A percentile compares a stretch with the other conserved stretches of the same genome.
Conservation (phyloP, 208 protist genomes). For the Endotrypanum monterogeii region DNA sequence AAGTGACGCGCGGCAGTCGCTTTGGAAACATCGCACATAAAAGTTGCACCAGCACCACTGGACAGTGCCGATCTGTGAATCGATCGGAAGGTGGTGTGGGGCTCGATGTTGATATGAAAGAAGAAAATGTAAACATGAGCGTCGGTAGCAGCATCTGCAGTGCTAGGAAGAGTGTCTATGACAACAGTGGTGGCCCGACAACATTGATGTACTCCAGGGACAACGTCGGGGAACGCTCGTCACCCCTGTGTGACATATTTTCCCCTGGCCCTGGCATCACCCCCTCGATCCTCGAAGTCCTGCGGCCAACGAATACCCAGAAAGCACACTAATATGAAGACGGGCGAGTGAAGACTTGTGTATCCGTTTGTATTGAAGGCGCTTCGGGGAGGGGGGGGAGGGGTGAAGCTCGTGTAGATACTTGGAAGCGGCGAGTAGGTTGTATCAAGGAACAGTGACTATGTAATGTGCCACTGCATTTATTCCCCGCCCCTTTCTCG, state of each 20-base stretch:
- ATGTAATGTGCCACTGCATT: not conserved
- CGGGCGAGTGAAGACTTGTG: not conserved
- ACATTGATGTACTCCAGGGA: not conserved
- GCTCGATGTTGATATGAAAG: not conserved
- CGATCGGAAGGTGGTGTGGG: not conserved
- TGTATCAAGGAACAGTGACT: not conserved
- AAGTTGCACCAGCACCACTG: not conserved
- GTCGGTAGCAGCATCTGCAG: slow-evolving; percentile 12
- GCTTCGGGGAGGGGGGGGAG: no score
- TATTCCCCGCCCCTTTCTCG: not conserved
- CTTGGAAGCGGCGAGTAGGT: not conserved
- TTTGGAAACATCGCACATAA: not conserved
- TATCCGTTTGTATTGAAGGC: not conserved
- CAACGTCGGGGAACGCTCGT: not conserved
- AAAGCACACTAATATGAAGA: no score
- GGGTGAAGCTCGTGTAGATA: not conserved
- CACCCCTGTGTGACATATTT: not conserved
- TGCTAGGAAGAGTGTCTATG: not conserved
- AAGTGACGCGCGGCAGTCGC: slow-evolving; percentile 3
- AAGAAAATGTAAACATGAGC: slow-evolving; percentile 8
- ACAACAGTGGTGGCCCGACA: not conserved
- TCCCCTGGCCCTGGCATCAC: slow-evolving; percentile 13
- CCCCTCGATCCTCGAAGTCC: slow-evolving; percentile 18
- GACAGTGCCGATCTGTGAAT: not conserved
- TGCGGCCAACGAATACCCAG: slow-evolving; percentile 9